Conservation (phyloP, 495 filamentous ascomycete genomes). For the Copromyces sp. region DNA sequence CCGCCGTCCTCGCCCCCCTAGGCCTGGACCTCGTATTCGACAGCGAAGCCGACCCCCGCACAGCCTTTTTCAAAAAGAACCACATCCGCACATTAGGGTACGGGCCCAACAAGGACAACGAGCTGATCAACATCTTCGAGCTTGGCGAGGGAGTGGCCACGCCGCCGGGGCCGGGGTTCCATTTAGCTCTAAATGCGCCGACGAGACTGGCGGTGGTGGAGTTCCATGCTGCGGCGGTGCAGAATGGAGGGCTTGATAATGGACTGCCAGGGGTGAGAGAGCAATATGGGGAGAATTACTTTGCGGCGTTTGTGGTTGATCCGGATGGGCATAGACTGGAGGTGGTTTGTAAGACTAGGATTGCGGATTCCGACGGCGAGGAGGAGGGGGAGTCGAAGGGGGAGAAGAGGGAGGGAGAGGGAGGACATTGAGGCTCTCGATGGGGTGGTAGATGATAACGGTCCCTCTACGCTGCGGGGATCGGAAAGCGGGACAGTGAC, state of each 20-base stretch:
- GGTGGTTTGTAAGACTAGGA: conserved; percentile 22
- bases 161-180: conserved; percentile 20
- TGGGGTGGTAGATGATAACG: too few relatives aligned
- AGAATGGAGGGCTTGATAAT: conserved; percentile 24
- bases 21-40: conserved; percentile 26
- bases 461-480: not conserved
- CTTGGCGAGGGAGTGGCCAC: conserved; percentile 6
- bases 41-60: conserved; percentile 9
- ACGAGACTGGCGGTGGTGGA: conserved; percentile 23
- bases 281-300: conserved; percentile 28
- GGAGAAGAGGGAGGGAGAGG: not conserved
- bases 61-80: not conserved
- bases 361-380: not conserved
- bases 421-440: too few relatives aligned
- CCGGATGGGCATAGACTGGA: conserved; percentile 31
- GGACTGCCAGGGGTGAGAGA: conserved; percentile 28
- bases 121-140: conserved; percentile 27
- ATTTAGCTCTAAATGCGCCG: conserved; percentile 29
- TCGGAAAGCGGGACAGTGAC: not conserved
- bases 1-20: conserved; percentile 17
- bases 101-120: conserved; percentile 16
- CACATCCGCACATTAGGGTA: conserved; percentile 21
- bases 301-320: conserved; percentile 34
- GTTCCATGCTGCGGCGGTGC: conserved; percentile 28
- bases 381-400: not conserved